Evolutionary conservation across 1,284 basidiomycete species (phyloP).

Genomic region (Meira miltonrushii): DNA sequence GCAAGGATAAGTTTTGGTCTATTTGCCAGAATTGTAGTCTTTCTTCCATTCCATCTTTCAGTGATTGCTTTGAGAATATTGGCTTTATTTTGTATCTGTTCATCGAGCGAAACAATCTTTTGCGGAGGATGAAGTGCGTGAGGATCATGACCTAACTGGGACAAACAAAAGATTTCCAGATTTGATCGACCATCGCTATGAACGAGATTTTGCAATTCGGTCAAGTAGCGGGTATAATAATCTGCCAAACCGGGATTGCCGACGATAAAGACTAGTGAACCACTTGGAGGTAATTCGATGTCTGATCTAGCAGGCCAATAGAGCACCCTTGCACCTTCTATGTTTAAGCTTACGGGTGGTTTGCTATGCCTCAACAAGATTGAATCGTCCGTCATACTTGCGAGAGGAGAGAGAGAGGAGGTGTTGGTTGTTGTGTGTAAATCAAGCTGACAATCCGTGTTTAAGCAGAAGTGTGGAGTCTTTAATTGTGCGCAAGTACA

Average conservation of each 20-base stretch:
- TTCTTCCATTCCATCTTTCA: not conserved
- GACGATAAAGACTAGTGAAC: constrained; percentile 33
- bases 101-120: constrained; percentile 16
- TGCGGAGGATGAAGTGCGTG: not conserved
- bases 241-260: constrained; percentile 36
- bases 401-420: too few relatives aligned
- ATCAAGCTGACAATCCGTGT: too few relatives aligned
- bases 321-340: not conserved
- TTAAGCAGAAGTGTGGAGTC: too few relatives aligned
- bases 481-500: too few relatives aligned
- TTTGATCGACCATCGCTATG: not conserved
- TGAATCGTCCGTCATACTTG: too few relatives aligned
- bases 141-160: constrained; percentile 36
- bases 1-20: constrained; percentile 21
- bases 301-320: not conserved
- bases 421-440: too few relatives aligned
- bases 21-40: too few relatives aligned
- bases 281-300: not conserved
- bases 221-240: constrained; percentile 36
- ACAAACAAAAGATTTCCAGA: constrained; percentile 33
- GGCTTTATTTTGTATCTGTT: constrained; percentile 34
- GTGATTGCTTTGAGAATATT: constrained; percentile 1
- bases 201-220: constrained; percentile 8
- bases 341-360: not conserved
- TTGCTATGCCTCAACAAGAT: too few relatives aligned